Evolutionary conservation across 768 basidiomycete genomes (phyloP), one percentile per base, ranked within the genome.

Genomic region (Russula sp.): DNA sequence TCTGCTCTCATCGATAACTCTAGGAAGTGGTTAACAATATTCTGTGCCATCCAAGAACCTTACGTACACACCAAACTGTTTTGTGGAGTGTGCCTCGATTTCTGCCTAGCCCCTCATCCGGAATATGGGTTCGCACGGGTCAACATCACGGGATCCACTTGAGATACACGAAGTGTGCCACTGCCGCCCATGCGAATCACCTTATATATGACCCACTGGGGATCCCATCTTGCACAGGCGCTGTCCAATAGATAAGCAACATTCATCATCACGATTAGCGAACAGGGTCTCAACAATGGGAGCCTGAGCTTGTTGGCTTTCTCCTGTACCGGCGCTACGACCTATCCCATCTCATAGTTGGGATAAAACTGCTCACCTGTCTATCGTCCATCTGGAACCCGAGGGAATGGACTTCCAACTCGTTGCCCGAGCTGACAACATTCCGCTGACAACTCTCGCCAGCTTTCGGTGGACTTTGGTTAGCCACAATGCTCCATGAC

Each of bases 371-470:
- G 81, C 22, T 77, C 76, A 8, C 72, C 82, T n/a, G 80, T 81
- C 80, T 2, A 75, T 82, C 40, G 79, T 78, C 3, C 80, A 65
- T 84, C 27, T 83, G 80, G 82, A 75, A 83, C 66, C 82, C 79
- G 80, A 72, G 72, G 6, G 81, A 84, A 61, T 64, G 83, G 32
- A 78, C 53, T 42, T 61, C 53, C 39, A 13, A 40, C 14, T 11
- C 11, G 39, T 40, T 18, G 42, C 42, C 6, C 42, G 7, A 42
- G 42, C 10, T 42, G 14, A 42, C 42, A 16, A 49, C 2, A 51
- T 32, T 32, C 20, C 13, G 3, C 11, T 9, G 22, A 57, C 37
- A 20, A 22, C 22, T 53, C 53, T 60, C 58, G 49, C 51, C n/a
- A 76, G 79, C 80, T 10, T 80, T 81, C 54, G 78, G 77, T 3